These are phyloP conservation scores for Quercus ilex DNA, from an alignment of 306 rosid species.

Conservation along the genomic window DNA sequence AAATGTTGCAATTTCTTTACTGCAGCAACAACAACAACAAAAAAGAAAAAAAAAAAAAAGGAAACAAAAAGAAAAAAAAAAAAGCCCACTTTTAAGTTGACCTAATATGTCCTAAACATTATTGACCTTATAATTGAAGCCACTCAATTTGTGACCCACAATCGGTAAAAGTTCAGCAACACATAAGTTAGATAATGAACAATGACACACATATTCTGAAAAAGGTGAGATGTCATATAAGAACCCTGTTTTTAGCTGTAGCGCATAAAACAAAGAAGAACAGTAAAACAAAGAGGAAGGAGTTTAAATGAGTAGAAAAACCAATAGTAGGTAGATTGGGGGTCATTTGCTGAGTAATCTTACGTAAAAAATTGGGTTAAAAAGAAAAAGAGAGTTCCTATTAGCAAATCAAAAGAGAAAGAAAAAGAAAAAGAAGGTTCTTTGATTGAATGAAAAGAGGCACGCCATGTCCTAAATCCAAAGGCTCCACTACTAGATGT, in stretches of 20 bases:
- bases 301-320: conserved; percentile 16
- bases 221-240: conserved; percentile 40
- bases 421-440: conserved; percentile 7
- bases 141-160: conserved; percentile 10
- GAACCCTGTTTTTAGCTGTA: conserved; percentile 32
- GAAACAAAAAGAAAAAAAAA: too few relatives aligned
- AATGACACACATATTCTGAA: conserved; percentile 29
- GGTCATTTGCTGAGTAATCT: conserved; percentile 59
- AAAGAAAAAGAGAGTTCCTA: conserved; percentile 33
- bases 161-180: background rate
- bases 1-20: too few relatives aligned
- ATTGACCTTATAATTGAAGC: conserved; percentile 34
- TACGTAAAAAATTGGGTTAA: conserved; percentile 52
- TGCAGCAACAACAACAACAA: too few relatives aligned
- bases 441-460: conserved; percentile 1
- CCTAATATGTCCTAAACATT: background rate
- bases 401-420: background rate
- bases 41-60: too few relatives aligned
- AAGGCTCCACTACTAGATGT: too few relatives aligned
- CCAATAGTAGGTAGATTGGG: conserved; percentile 37
- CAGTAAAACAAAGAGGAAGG: conserved; percentile 40
- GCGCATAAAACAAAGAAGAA: conserved; percentile 21
- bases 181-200: conserved; percentile 26
- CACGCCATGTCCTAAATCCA: background rate
- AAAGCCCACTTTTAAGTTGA: background rate